These are phyloP conservation scores for Brassica balearica DNA, from an alignment of 441 rosid genomes.

Conservation along the genomic window DNA sequence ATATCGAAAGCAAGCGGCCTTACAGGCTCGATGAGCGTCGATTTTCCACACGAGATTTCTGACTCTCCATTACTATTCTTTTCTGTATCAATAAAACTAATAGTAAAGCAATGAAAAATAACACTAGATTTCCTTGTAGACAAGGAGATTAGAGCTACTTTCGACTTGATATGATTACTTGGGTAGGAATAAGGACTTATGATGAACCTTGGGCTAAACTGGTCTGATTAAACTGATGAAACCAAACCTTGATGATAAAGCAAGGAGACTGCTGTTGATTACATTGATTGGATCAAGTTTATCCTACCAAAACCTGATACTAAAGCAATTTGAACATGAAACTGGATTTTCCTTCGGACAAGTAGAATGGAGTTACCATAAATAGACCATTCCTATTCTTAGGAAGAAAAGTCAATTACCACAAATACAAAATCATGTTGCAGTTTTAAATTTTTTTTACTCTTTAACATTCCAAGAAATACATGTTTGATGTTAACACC, in stretches of 20 bases:
- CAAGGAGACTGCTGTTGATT: neutral
- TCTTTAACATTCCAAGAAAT: no score
- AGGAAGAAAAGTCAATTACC: no score
- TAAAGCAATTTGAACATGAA: neutral
- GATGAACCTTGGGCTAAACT: neutral
- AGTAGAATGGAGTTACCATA: neutral
- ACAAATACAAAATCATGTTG: no score
- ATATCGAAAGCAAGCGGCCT: constrained; percentile 35
- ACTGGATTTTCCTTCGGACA: constrained; percentile 16
- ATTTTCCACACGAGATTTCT: constrained; percentile 49
- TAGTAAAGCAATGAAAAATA: neutral
- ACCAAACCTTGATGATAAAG: neutral
- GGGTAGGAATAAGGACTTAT: neutral
- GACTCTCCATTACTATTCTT: constrained; percentile 16
- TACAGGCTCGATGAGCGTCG: constrained; percentile 33
- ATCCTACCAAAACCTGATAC: neutral
- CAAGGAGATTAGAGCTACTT: neutral
- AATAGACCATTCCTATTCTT: no score
- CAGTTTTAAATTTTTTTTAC: no score
- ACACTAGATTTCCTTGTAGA: neutral
- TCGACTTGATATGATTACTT: neutral
- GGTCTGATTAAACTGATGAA: neutral
- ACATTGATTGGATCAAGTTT: no score
- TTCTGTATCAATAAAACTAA: neutral
- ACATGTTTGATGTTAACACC: no score